Evolutionary conservation across 768 basidiomycete species (phyloP).

Genomic region (Myochromella boudieri): DNA sequence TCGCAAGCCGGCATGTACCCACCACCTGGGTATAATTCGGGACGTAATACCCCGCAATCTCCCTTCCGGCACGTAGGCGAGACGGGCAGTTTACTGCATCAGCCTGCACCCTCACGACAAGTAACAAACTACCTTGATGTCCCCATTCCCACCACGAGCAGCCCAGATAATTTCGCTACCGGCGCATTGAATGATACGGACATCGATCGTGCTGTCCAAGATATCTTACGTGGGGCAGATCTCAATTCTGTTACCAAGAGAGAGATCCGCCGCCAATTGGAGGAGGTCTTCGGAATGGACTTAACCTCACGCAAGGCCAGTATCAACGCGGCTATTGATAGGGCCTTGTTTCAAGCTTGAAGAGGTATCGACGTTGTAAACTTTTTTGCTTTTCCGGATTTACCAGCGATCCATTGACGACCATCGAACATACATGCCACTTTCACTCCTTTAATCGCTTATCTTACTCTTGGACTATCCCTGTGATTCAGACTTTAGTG

Average conservation of each 20-base stretch:
- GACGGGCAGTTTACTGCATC: conserved; percentile 40
- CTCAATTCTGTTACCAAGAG: conserved; percentile 92
- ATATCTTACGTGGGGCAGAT: conserved; percentile 75
- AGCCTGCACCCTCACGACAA: conserved; percentile 68
- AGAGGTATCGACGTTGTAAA: too few relatives aligned
- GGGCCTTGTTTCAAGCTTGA: conserved; percentile 62
- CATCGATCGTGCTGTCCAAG: conserved; percentile 72
- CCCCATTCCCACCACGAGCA: conserved; percentile 52
- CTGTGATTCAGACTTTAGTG: too few relatives aligned
- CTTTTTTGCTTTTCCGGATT: too few relatives aligned
- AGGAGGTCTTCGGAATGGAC: conserved; percentile 79
- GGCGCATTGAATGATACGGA: conserved; percentile 65
- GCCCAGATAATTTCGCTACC: conserved; percentile 48
- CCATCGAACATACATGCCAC: too few relatives aligned
- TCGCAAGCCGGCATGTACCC: conserved; percentile 63
- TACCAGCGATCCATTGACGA: too few relatives aligned
- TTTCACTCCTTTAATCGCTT: too few relatives aligned
- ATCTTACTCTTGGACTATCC: too few relatives aligned
- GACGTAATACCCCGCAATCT: conserved; percentile 71
- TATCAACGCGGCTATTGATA: conserved; percentile 80
- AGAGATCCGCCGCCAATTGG: conserved; percentile 80
- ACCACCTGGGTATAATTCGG: conserved; percentile 75
- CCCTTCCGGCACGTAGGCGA: conserved; percentile 31
- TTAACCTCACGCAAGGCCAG: conserved; percentile 66
- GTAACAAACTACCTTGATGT: conserved; percentile 78